Base-by-base conservation (phyloP, 768 basidiomycete genomes). In the Boletus subparvulus region DNA sequence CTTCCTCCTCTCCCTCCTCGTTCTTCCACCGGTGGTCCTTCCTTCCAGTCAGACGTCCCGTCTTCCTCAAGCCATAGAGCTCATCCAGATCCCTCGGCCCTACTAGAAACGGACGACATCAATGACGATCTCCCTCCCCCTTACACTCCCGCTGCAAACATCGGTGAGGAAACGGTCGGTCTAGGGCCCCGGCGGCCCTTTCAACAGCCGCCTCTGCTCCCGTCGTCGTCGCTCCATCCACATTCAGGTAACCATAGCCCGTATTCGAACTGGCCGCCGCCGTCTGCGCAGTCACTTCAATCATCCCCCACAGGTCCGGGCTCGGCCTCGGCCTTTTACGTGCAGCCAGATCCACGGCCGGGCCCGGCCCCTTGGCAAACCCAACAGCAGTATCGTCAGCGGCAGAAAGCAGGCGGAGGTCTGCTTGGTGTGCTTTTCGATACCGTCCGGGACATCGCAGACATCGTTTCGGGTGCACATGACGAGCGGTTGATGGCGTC, bases 61-160 rank as follows among this genome's bases (percentile, higher is more conserved):
- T 21, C 35, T 16, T 35, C 60, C 30, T 30, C 60, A 2, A 42
- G 28, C 16, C 17, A 14, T 42, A 16, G 4, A 3, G 1, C 4
- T 6, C 28, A 32, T 13, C 21, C 46, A 30, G 19, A 14, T 6
- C 13, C 21, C 4, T 28, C 36, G 3, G 12, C 16, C 1, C 2
- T 3, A 4, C 24, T 6, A 6, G 12, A 10, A 7, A 41, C 6
- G 28, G 55, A 59, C 3, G 3, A n/a, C n/a, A 58, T 79, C 28
- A 67, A 73, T 3, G 85, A 85, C n/a, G 84, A 85, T 19, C 72
- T 76, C 12, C 89, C 88, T 1, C 90, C 90, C 1, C 83, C 88
- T 1, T 92, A 91, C 63, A 88, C 88, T 0, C 73, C 82, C 0
- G 60, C 77, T 2, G 80, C 88, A 4, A 78, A 85, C 46, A 46